Evolutionary conservation across 2,329 filamentous ascomycete species (phyloP).

Genomic region (Trichophyton rubrum): DNA sequence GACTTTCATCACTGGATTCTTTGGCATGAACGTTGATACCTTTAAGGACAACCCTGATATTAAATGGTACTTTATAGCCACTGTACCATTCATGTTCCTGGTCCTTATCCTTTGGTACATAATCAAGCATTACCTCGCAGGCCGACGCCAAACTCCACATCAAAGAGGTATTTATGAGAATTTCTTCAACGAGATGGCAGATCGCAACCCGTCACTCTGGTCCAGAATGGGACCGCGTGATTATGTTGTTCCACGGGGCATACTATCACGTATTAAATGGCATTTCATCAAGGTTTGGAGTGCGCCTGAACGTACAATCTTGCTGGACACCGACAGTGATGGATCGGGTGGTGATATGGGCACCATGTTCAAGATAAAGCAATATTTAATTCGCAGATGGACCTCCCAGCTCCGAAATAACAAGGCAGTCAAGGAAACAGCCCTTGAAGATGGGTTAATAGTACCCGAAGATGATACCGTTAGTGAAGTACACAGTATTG

Average conservation of each 20-base stretch:
- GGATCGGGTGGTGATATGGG: conserved; percentile 23
- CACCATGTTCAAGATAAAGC: conserved; percentile 27
- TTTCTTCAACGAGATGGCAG: conserved; percentile 38
- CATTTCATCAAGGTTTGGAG: conserved; percentile 37
- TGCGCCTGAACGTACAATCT: conserved; percentile 29
- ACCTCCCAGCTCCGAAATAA: conserved; percentile 22
- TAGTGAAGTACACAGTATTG: conserved; percentile 9
- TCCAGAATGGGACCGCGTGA: conserved; percentile 34
- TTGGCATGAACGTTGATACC: conserved; percentile 40
- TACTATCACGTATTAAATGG: conserved; percentile 36
- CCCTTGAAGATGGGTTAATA: conserved; percentile 12
- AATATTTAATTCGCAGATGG: conserved; percentile 31
- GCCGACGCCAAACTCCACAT: conserved; percentile 33
- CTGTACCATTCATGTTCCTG: conserved; percentile 34
- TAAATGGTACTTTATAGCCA: conserved; percentile 40
- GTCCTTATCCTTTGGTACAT: conserved; percentile 38
- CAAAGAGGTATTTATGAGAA: conserved; percentile 40
- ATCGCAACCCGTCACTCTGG: conserved; percentile 38
- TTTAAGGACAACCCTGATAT: conserved; percentile 34
- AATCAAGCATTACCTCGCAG: conserved; percentile 35
- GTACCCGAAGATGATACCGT: conserved; percentile 8
- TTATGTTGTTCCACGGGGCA: conserved; percentile 29
- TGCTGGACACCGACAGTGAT: conserved; percentile 19
- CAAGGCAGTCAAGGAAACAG: neutral
- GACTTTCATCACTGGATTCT: conserved; percentile 39